Evolutionary conservation across 345 rosid genomes (phyloP), one percentile per base, ranked within the genome.

Genomic region (Euclidium syriacum): DNA sequence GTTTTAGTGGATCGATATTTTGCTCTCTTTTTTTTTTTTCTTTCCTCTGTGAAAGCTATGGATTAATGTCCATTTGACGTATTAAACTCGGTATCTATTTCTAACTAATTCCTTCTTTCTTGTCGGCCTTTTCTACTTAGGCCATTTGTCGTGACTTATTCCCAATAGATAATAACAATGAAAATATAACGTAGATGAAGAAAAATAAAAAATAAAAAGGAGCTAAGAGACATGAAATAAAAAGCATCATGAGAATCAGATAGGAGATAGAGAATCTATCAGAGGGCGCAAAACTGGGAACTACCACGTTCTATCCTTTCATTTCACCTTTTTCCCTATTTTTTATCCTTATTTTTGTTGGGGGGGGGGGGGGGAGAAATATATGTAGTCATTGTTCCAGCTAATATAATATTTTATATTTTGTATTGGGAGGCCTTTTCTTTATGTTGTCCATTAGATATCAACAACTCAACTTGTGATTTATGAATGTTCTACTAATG

Each of bases 221-320:
- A 44, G 44, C 74, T 46, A 46, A 70, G 64, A 62, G 64, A 55
- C 74, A 47, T 27, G 12, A 35, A 35, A 36, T 36, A 36, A 36
- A 12, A 70, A 70, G 68, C 63, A 46, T 25, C 19, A 17, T 62
- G 41, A 30, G 50, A 52, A 46, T 61, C 47, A 59, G 52, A 52
- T 36, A 52, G 7, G 29, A 24, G 56, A 43, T 60, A 52, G 62
- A 46, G 74, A 70, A 70, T 62, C 74, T 70, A 62, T 24, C 35
- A 70, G 64, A 62, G 68, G 74, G 74, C 50, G 27, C 74, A 62
- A 53, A 62, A 70, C 74, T 70, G 56, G 26, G 23, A 53, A 54
- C 57, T 2, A 54, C 34, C 74, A 70, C 74, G 74, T 62, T 70
- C 64, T 62, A 68, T 46, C 7, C 30, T 62, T 27, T 44, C 57